Evolutionary conservation across 225 moss, liverwort and hornwort species (phyloP), one percentile per base, ranked within the genome.

Genomic region (Bryum argenteum): DNA sequence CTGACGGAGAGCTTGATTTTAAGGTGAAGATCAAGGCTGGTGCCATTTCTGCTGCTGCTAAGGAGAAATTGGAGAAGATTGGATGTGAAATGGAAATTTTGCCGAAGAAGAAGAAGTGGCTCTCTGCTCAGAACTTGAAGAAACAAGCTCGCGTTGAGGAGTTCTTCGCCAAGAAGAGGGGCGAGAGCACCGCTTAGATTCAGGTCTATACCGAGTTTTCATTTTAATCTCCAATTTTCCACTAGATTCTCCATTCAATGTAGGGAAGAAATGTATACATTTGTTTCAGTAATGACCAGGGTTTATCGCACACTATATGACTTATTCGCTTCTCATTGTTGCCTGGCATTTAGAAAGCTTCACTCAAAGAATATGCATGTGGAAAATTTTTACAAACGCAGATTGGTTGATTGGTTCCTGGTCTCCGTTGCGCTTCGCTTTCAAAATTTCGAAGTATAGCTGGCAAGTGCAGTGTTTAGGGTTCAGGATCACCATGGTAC

Each of bases 101-200:
- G 56, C 94, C 94, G 15, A 91, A 89, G 54, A 85, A 85, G 61
- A 98, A 94, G 79, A 98, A 98, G 71, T 98, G 94, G 90, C 65
- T 94, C 47, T 77, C 77, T 8, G 79, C 81, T 26, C 70, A 61
- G 18, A 77, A 67, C 54, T 2, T 23, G 50, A 87, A 89, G 85
- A 88, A 86, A 57, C 81, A 82, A 79, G 82, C 83, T 5, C 78
- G 92, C 43, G 88, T 91, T 26, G 81, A 85, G 9, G 89, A 83
- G 19, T 94, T 77, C 70, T 94, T 94, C 14, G 87, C 89, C 40
- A 84, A 88, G 74, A 98, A 94, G 69, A 83, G 82, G 47, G 93
- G 77, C 23, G 72, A 81, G 11, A 82, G 69, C 69, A 8, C 16
- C 16, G 67, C 73, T 52, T 83, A 72, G 54, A 45, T 69, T 72